A percentile compares a stretch with the other conserved stretches of the same genome.
phyloP scores from a whole-genome alignment of 768 basidiomycete species.

The Macrolepiota albuminosa region DNA sequence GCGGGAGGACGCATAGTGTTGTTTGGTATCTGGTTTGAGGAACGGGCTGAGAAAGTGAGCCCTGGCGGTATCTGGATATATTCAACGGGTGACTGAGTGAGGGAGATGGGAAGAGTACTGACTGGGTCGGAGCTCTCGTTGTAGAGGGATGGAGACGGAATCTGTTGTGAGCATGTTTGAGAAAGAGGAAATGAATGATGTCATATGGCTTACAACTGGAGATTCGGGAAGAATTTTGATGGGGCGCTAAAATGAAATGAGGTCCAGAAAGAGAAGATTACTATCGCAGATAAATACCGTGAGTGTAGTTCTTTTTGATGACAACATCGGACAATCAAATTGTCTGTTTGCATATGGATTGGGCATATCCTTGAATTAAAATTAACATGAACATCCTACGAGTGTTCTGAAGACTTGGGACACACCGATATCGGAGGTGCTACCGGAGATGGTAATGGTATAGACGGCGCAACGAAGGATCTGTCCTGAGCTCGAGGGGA shows the following conservation, averaged over 20 bases:
- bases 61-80: conserved; percentile 10
- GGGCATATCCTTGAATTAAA: not conserved
- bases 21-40: not conserved
- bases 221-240: conserved; percentile 5
- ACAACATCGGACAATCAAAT: conserved; percentile 6
- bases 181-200: not conserved
- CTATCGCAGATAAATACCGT: not conserved
- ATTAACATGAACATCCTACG: not conserved
- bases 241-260: not conserved
- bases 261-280: not conserved
- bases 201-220: conserved; percentile 3
- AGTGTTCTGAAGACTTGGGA: not conserved
- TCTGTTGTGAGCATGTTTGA: not conserved
- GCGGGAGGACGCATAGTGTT: not conserved
- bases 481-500: not conserved
- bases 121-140: conserved; percentile 1
- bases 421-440: not conserved
- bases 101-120: not conserved
- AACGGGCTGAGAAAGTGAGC: not conserved
- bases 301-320: conserved; percentile 1
- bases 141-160: not conserved
- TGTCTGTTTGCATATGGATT: not conserved
- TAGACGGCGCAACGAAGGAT: conserved; percentile 4
- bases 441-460: conserved; percentile 3
- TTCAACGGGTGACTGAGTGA: not conserved